Base-by-base conservation (phyloP, 75 land plant species). In the Chamaecyparis obtusa region DNA sequence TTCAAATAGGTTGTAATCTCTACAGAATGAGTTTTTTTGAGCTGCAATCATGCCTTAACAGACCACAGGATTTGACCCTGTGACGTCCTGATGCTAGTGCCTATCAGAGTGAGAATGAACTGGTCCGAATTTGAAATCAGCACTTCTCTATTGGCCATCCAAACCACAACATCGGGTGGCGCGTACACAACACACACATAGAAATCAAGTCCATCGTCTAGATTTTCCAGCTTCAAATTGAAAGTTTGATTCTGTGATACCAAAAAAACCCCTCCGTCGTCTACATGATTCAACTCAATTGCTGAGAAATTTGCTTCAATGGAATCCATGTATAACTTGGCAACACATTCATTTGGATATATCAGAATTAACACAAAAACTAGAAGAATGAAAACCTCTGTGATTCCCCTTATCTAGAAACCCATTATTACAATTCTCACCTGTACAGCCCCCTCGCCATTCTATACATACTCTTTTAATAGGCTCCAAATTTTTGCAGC, bases 71-170 rank as follows among this genome's bases (percentile, higher is more conserved):
- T 41, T 76, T 67, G 87, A 55, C 89, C 91, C 75, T 86, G 69
- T 60, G 85, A 30, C 80, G 72, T 85, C 60, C 56, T 15, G 69
- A 94, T 37, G 27, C 30, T n/a, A 14, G 92, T 83, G 10, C 95
- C 95, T 71, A 86, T 4, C 10, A 27, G 3, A 0, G 89, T 89
- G 84, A 94, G 89, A 80, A 14, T 7, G 89, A 95, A 64, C 21
- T 51, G 57, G 57, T 86, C 94, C 24, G 91, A 86, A 17, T 67
- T 24, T 13, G 92, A 76, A 5, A 95, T 82, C 37, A 95, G 90
- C 9, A 55, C 15, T 60, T 87, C 89, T 0, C 90, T 85, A 60
- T 96, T 96, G 32, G 95, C 97, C 46, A 93, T 88, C 97, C 97
- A 96, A 51, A 93, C 91, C 71, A 91, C 72, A 17, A 88, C 57